These are phyloP conservation scores for Phytophthora foliorum DNA, from an alignment of 352 stramenopile genomes.

Conservation along the genomic window DNA sequence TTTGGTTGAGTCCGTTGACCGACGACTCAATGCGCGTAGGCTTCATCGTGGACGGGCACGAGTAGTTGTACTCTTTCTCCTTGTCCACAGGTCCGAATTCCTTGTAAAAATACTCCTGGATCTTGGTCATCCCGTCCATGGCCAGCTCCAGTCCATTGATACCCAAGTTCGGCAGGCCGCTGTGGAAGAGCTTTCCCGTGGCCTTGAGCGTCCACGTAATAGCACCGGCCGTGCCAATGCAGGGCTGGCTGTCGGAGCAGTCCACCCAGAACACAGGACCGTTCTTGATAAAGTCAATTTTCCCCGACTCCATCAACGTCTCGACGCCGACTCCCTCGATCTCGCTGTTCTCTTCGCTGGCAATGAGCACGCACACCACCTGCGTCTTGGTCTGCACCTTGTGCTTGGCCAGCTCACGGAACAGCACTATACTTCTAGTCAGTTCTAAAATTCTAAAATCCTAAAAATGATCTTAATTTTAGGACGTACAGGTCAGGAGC, in stretches of 20 bases:
- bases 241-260: slow-evolving; percentile 93
- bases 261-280: slow-evolving; percentile 94
- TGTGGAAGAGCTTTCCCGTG: slow-evolving; percentile 94
- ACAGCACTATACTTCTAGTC: slow-evolving; percentile 46
- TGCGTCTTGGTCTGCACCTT: slow-evolving; percentile 79
- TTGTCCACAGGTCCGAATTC: slow-evolving; percentile 87
- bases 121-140: slow-evolving; percentile 86
- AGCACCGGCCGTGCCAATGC: slow-evolving; percentile 90
- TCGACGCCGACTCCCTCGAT: slow-evolving; percentile 91
- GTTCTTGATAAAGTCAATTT: slow-evolving; percentile 94
- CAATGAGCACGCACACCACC: slow-evolving; percentile 92
- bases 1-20: slow-evolving; percentile 85
- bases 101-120: slow-evolving; percentile 92
- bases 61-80: slow-evolving; percentile 93
- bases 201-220: slow-evolving; percentile 93
- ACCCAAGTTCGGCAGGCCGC: slow-evolving; percentile 87
- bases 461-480: slow-evolving; percentile 1
- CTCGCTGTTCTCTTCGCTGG: slow-evolving; percentile 88
- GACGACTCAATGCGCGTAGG: slow-evolving; percentile 86
- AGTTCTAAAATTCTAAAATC: not conserved
- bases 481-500: slow-evolving; percentile 80
- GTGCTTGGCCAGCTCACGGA: slow-evolving; percentile 79
- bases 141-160: slow-evolving; percentile 93
- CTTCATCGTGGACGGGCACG: slow-evolving; percentile 90
- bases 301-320: slow-evolving; percentile 86